A percentile compares a stretch with the other conserved stretches of the same genome.
These are phyloP conservation scores for Gossypium anomalum DNA, from an alignment of 345 rosid genomes.

Conservation along the genomic window DNA sequence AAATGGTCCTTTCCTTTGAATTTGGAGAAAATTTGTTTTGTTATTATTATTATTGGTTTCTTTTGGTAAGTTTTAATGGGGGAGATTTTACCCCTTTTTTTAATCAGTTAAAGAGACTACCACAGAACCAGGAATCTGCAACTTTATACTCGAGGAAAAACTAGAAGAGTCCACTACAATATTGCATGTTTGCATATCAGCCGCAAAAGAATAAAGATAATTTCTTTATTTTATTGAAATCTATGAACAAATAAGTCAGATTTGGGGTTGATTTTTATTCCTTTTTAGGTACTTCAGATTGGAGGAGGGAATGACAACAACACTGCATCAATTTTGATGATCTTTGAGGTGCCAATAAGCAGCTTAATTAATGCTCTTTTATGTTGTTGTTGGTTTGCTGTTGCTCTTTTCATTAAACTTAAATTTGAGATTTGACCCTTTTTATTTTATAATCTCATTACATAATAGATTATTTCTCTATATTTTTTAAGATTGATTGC, in stretches of 20 bases:
- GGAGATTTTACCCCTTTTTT: neutral
- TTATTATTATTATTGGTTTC: neutral
- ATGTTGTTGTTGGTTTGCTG: too few species aligned
- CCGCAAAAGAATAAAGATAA: neutral
- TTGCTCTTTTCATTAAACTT: too few species aligned
- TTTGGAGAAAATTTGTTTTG: constrained; percentile 24
- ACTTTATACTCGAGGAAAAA: constrained; percentile 7
- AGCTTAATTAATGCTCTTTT: too few species aligned
- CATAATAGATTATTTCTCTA: too few species aligned
- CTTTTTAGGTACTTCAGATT: too few species aligned
- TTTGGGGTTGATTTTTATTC: neutral
- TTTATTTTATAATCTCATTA: too few species aligned
- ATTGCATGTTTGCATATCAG: neutral
- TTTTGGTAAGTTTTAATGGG: neutral
- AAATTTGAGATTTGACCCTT: too few species aligned
- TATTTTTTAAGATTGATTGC: too few species aligned
- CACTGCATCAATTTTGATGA: too few species aligned
- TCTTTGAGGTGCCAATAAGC: too few species aligned
- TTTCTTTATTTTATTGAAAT: constrained; percentile 7
- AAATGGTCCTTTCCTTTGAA: constrained; percentile 44
- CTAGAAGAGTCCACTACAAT: constrained; percentile 1
- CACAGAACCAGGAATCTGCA: constrained; percentile 11
- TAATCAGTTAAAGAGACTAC: neutral
- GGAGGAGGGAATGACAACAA: too few species aligned
- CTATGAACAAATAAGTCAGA: constrained; percentile 17